Evolutionary conservation across 2,329 filamentous ascomycete species (phyloP), one percentile per base, ranked within the genome.

Genomic region (Colletotrichum chrysophilum): DNA sequence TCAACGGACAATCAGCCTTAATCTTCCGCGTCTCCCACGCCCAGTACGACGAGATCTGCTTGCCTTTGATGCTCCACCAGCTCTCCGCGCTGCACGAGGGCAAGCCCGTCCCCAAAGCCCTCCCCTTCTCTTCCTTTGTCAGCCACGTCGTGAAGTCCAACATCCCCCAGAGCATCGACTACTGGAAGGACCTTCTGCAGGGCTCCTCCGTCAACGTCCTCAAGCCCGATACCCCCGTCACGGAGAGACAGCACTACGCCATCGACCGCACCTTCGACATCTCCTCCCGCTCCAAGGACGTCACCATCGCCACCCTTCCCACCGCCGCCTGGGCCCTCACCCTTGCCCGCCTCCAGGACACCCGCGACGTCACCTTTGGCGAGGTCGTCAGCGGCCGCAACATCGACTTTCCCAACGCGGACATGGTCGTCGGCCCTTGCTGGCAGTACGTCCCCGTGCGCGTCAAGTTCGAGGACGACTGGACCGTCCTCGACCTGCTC

Each of bases 41-140:
- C 1, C 92, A 94, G 78, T 94, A 94, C 80, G 93, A 94, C 77
- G 93, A 93, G 77, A 91, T 94, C 26, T 94, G 90, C 78, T 87
- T 94, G 10, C 90, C 91, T 0, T 84, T 88, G n/a, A 87, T 94
- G 24, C 88, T 94, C 73, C 87, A 87, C 21, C 91, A 93, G 79
- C 88, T 94, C 55, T 90, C 89, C 4, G 86, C 87, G 0, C 85
- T 93, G 7, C 92, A 86, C 76, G 80, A 85, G 32, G 81, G 78
- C 48, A 77, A 78, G 55, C 77, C 82, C 1, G 80, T 82, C 0
- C 79, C 80, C 5, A 78, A 81, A 7, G 83, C 85, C 0, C 79
- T 85, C 1, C 86, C 88, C 0, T 89, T 89, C 80, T 89, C 88
- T 1, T 78, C 83, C 5, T 89, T 88, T 75, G 86, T 89, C 21